phyloP scores from a whole-genome alignment of 148 eudicot genomes.

The Fagopyrum esculentum region DNA sequence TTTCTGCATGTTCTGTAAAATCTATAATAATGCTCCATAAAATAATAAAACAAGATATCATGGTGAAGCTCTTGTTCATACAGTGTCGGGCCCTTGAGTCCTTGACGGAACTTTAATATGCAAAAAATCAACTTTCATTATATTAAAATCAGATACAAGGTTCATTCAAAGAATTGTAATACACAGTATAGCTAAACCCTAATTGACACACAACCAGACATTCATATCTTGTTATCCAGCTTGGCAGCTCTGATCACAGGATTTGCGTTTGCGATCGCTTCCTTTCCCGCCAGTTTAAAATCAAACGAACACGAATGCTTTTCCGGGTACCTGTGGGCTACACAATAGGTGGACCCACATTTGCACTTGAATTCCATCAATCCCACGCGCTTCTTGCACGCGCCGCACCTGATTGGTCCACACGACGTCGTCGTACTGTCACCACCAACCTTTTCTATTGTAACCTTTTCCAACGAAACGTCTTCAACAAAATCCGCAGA shows the following conservation, averaged over 20 bases:
- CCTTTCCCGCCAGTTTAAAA: constrained; percentile 25
- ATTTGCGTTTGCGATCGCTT: constrained; percentile 32
- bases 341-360: constrained; percentile 45
- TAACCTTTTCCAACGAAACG: background rate
- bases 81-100: no score
- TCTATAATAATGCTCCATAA: no score
- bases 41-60: no score
- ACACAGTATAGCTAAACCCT: no score
- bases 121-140: no score
- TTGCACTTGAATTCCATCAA: constrained; percentile 41
- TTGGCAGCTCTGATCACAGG: constrained; percentile 37
- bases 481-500: background rate
- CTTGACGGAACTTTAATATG: no score
- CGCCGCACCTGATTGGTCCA: constrained; percentile 30
- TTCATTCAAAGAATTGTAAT: no score
- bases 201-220: no score
- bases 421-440: background rate
- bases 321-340: constrained; percentile 49
- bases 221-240: constrained; percentile 16
- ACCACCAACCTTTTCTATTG: background rate
- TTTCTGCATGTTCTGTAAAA: no score
- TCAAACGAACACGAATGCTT: constrained; percentile 41
- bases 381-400: constrained; percentile 49
- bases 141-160: no score
- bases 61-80: no score